Evolutionary conservation across 1,284 basidiomycete species (phyloP).

Genomic region (Pterulicium gracile): DNA sequence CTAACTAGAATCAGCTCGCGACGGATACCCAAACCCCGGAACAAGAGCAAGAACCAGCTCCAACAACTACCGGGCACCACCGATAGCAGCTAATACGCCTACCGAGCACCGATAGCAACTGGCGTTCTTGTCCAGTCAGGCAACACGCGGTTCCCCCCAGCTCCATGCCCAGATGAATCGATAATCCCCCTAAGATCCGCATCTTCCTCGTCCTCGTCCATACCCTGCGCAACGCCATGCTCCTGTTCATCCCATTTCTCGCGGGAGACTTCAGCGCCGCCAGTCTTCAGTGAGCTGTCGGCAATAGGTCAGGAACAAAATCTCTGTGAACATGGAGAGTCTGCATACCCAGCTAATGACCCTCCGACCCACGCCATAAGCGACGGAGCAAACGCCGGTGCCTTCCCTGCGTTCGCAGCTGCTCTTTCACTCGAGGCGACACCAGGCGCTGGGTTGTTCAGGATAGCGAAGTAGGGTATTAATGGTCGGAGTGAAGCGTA

Average conservation of each 20-base stretch:
- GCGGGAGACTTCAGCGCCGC: constrained; percentile 68
- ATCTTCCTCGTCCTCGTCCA: constrained; percentile 31
- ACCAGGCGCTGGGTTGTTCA: constrained; percentile 70
- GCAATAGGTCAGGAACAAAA: constrained; percentile 7
- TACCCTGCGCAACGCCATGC: constrained; percentile 23
- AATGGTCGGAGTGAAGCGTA: constrained; percentile 66
- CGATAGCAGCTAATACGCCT: too few species aligned
- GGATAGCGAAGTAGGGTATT: constrained; percentile 59
- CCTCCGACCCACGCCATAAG: constrained; percentile 89
- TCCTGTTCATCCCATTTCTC: constrained; percentile 81
- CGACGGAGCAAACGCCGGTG: constrained; percentile 76
- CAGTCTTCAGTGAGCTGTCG: constrained; percentile 59
- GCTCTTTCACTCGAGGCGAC: constrained; percentile 32
- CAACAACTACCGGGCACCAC: too few species aligned
- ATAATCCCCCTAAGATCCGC: neutral
- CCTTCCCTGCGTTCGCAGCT: constrained; percentile 58
- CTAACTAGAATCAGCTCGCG: too few species aligned
- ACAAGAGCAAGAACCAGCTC: too few species aligned
- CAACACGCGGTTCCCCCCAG: neutral
- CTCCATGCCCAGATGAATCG: neutral
- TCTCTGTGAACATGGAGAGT: constrained; percentile 5
- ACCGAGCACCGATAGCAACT: too few species aligned
- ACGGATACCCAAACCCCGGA: too few species aligned
- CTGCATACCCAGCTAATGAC: constrained; percentile 74
- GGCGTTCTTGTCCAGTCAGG: neutral